Conservation (phyloP, 225 moss, liverwort and hornwort species). For the Marchantia polymorpha region DNA sequence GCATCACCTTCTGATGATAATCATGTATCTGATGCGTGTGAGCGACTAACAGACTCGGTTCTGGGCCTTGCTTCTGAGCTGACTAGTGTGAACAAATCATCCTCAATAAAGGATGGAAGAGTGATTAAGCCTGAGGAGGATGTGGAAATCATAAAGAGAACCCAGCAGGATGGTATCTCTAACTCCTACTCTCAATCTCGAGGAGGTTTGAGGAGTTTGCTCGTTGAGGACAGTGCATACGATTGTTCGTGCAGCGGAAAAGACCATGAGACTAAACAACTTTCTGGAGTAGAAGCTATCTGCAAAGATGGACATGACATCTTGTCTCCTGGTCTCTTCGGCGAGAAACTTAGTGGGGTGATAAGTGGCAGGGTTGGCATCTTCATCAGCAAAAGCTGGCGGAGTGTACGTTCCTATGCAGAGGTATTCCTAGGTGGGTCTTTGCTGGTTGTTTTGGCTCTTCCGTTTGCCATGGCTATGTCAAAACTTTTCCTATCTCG, state of each 20-base stretch:
- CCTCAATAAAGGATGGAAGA: slow-evolving; percentile 9
- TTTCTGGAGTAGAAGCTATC: slow-evolving; percentile 21
- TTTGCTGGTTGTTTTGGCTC: slow-evolving; percentile 57
- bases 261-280: slow-evolving; percentile 18
- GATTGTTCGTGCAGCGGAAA: slow-evolving; percentile 20
- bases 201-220: slow-evolving; percentile 40
- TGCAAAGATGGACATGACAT: slow-evolving; percentile 7
- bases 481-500: slow-evolving; percentile 26
- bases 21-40: slow-evolving; percentile 1
- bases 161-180: slow-evolving; percentile 50
- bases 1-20: slow-evolving; percentile 22
- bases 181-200: slow-evolving; percentile 25
- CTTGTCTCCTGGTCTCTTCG: neutral
- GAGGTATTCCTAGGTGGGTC: slow-evolving; percentile 63
- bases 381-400: slow-evolving; percentile 41
- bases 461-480: slow-evolving; percentile 64
- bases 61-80: slow-evolving; percentile 12
- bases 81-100: slow-evolving; percentile 14
- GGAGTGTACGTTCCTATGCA: slow-evolving; percentile 34
- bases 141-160: slow-evolving; percentile 33
- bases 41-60: slow-evolving; percentile 6
- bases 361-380: slow-evolving; percentile 16
- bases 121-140: slow-evolving; percentile 14
- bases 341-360: slow-evolving; percentile 18
- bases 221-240: slow-evolving; percentile 31